Evolutionary conservation across 768 basidiomycete genomes (phyloP).

Genomic region (Dacryopinax primogenitus): DNA sequence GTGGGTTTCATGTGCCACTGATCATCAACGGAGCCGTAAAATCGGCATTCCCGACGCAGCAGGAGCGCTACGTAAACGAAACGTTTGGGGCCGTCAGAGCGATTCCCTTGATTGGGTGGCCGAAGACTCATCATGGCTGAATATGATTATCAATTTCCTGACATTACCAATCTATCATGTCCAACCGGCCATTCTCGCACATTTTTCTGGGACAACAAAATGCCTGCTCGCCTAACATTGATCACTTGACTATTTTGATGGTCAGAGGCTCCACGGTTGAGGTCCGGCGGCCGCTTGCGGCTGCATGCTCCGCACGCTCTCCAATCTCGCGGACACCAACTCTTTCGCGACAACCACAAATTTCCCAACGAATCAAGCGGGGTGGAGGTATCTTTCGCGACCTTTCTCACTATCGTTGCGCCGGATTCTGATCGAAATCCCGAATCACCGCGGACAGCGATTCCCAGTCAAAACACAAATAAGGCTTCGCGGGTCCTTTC

Average conservation of each 20-base stretch:
- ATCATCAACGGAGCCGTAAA: neutral
- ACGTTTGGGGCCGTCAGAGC: neutral
- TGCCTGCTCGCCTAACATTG: neutral
- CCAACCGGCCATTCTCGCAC: neutral
- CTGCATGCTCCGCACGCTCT: no score
- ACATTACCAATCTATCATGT: neutral
- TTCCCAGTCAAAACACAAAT: neutral
- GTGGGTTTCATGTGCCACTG: neutral
- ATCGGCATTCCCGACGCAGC: neutral
- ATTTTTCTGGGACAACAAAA: slow-evolving; percentile 4
- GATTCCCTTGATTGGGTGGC: neutral
- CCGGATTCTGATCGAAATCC: neutral
- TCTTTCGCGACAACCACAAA: no score
- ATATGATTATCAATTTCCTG: neutral
- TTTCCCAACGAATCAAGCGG: slow-evolving; percentile 1
- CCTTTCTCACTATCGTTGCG: neutral
- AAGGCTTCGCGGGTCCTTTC: slow-evolving; percentile 4
- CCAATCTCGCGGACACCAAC: no score
- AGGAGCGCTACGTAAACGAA: neutral
- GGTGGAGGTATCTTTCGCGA: neutral
- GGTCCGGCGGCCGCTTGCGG: neutral
- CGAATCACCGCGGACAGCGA: slow-evolving; percentile 5
- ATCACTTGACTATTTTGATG: neutral
- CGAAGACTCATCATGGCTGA: neutral
- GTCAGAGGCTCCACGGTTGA: neutral